These are phyloP conservation scores for Aspergillus felis DNA, from an alignment of 2,329 filamentous ascomycete species.

Conservation along the genomic window DNA sequence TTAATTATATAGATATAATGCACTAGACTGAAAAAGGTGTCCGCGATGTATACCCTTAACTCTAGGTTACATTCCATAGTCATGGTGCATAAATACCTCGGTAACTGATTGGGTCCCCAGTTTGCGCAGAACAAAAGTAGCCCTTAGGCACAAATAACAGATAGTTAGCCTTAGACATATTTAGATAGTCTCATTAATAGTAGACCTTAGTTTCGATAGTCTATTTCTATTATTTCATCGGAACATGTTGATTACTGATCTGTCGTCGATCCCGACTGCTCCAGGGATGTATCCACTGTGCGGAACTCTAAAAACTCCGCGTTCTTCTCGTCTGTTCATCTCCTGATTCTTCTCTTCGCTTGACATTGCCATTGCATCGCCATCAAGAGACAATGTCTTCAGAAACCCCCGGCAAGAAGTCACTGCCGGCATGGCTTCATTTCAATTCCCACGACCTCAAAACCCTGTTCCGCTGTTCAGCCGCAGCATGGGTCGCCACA, in stretches of 20 bases:
- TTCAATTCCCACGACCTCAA: constrained; percentile 49
- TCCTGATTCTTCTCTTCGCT: neutral
- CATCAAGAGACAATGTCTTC: neutral
- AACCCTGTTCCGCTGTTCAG: constrained; percentile 44
- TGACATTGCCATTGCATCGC: neutral
- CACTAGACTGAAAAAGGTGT: no score
- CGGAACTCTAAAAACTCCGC: neutral
- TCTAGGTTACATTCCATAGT: no score
- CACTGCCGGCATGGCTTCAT: constrained; percentile 22
- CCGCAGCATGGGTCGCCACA: constrained; percentile 45
- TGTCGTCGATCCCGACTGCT: neutral
- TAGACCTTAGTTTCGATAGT: neutral
- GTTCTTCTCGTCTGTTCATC: neutral
- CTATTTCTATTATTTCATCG: no score
- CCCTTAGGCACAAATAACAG: no score
- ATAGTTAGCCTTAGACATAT: no score
- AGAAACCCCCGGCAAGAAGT: neutral
- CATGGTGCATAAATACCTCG: no score
- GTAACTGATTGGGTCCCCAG: no score
- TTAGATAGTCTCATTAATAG: no score
- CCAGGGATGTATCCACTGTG: neutral
- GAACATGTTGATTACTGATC: no score
- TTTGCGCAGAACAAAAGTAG: no score
- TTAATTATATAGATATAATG: no score
- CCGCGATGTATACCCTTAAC: no score